A percentile compares a stretch with the other conserved stretches of the same genome.
Evolutionary conservation across 225 moss, liverwort and hornwort species (phyloP).

Genomic region (Sphagnum contortum): DNA sequence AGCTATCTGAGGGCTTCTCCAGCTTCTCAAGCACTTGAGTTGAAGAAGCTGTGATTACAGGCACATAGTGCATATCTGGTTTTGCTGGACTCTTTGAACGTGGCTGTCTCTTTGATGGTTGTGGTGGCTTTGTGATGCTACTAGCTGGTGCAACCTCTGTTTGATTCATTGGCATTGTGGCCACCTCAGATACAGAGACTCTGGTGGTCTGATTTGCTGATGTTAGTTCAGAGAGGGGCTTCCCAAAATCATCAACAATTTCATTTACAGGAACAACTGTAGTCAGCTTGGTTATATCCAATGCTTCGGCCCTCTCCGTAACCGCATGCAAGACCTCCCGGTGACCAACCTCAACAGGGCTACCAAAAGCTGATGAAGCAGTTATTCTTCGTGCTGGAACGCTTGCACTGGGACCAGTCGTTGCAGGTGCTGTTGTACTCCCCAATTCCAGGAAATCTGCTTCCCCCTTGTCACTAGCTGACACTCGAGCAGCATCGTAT

Average conservation of each 20-base stretch:
- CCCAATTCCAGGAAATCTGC: no score
- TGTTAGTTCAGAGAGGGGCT: no score
- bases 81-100: slow-evolving; percentile 66
- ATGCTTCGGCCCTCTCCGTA: slow-evolving; percentile 34
- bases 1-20: slow-evolving; percentile 24
- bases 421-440: no score
- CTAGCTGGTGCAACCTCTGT: slow-evolving; percentile 17
- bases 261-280: slow-evolving; percentile 25
- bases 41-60: neutral
- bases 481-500: neutral
- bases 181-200: no score
- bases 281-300: slow-evolving; percentile 27
- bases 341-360: slow-evolving; percentile 37
- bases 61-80: slow-evolving; percentile 41
- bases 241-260: neutral
- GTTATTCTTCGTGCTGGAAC: slow-evolving; percentile 45
- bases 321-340: slow-evolving; percentile 1
- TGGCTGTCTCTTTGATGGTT: slow-evolving; percentile 61
- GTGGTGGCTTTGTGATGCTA: slow-evolving; percentile 25
- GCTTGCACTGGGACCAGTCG: slow-evolving; percentile 28
- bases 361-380: slow-evolving; percentile 28
- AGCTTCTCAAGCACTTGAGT: slow-evolving; percentile 17
- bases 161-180: slow-evolving; percentile 8
- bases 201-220: no score
- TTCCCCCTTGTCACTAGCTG: no score